phyloP scores from a whole-genome alignment of 768 basidiomycete genomes.

The Auricularia heimuer region DNA sequence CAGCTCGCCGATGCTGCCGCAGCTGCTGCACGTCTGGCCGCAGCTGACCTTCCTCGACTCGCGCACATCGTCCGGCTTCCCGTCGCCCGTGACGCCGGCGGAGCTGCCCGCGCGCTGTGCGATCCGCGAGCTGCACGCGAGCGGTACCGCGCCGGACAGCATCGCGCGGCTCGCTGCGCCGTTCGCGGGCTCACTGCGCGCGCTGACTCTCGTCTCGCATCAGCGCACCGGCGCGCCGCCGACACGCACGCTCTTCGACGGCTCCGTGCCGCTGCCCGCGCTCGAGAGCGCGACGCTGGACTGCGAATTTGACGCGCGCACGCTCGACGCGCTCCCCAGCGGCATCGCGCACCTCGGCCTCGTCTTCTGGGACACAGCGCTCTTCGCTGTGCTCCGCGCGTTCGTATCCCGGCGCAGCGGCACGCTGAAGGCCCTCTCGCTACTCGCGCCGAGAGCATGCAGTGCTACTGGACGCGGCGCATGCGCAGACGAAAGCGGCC shows the following conservation, averaged over 20 bases:
- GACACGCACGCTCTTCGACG: not conserved
- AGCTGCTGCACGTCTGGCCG: not conserved
- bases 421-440: slow-evolving; percentile 1
- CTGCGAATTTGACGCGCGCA: not conserved
- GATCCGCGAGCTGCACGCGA: slow-evolving; percentile 1
- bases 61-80: slow-evolving; percentile 1
- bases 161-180: not conserved
- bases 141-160: not conserved
- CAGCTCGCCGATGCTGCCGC: slow-evolving; percentile 1
- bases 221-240: slow-evolving; percentile 1
- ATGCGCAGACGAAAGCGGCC: not conserved
- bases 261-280: not conserved
- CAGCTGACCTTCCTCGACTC: slow-evolving; percentile 2
- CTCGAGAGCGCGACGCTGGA: not conserved
- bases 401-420: not conserved
- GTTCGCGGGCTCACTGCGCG: not conserved
- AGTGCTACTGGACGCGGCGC: not conserved
- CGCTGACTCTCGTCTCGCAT: not conserved
- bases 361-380: not conserved
- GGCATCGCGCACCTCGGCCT: not conserved
- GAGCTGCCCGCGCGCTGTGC: not conserved
- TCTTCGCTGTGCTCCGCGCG: not conserved
- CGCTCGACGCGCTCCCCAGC: not conserved
- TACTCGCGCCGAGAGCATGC: not conserved
- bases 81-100: not conserved